These are phyloP conservation scores for Hibiscus trionum DNA, from an alignment of 345 rosid genomes.

Conservation along the genomic window DNA sequence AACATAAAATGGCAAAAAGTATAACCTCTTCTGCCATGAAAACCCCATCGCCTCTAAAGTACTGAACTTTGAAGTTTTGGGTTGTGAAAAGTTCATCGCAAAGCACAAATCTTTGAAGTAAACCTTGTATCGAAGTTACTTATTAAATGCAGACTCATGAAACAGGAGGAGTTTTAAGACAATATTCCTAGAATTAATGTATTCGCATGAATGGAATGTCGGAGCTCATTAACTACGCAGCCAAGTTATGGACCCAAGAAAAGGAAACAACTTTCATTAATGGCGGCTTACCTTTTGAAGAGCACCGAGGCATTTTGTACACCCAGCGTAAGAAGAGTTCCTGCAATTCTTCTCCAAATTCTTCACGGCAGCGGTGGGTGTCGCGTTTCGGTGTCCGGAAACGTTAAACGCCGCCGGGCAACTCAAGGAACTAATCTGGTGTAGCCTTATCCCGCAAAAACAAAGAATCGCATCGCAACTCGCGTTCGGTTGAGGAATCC, in stretches of 20 bases:
- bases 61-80: background rate
- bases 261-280: background rate
- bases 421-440: slow-evolving; percentile 85
- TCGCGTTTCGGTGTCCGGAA: slow-evolving; percentile 60
- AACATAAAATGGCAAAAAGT: slow-evolving; percentile 22
- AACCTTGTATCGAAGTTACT: background rate
- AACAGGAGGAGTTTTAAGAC: background rate
- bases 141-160: background rate
- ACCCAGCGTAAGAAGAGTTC: slow-evolving; percentile 85
- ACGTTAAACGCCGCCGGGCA: slow-evolving; percentile 96
- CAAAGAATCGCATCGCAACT: slow-evolving; percentile 84
- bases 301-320: slow-evolving; percentile 91
- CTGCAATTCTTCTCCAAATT: slow-evolving; percentile 82
- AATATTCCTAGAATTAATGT: slow-evolving; percentile 25
- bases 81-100: background rate
- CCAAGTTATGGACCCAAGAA: background rate
- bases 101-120: background rate
- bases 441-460: slow-evolving; percentile 93
- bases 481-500: slow-evolving; percentile 73
- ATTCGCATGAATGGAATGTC: background rate
- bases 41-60: background rate
- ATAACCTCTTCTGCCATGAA: background rate
- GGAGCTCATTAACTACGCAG: background rate
- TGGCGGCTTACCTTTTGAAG: slow-evolving; percentile 64
- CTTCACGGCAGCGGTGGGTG: slow-evolving; percentile 80